A percentile compares a stretch with the other conserved stretches of the same genome.
Evolutionary conservation across 2,329 filamentous ascomycete genomes (phyloP).

Genomic region (Ceratocystis lukuohia): DNA sequence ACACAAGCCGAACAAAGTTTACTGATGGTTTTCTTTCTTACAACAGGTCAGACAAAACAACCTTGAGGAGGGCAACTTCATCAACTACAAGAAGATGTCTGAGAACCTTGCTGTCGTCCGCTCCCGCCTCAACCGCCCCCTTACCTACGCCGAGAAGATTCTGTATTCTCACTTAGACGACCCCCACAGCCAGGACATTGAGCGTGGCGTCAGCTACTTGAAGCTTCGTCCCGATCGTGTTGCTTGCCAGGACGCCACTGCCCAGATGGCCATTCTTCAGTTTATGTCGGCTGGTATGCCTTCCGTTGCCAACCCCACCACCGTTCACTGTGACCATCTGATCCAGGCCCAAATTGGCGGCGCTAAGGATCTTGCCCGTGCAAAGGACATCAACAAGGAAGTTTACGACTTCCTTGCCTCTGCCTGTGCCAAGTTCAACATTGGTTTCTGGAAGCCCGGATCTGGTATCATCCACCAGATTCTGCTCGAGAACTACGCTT

Average conservation of each 20-base stretch:
- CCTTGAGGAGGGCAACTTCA: constrained; percentile 90
- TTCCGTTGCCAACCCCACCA: constrained; percentile 82
- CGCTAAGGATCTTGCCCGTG: constrained; percentile 82
- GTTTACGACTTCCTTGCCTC: constrained; percentile 94
- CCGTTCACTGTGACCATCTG: constrained; percentile 97
- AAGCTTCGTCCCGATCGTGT: constrained; percentile 95
- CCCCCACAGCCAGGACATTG: constrained; percentile 87
- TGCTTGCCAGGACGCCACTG: constrained; percentile 97
- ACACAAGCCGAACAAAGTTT: neutral
- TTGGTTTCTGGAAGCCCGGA: constrained; percentile 97
- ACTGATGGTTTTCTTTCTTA: neutral
- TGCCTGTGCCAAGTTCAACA: constrained; percentile 98
- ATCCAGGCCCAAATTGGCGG: constrained; percentile 95
- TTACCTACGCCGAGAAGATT: constrained; percentile 96
- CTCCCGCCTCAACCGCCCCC: constrained; percentile 74
- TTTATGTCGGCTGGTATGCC: constrained; percentile 99
- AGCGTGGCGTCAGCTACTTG: constrained; percentile 90
- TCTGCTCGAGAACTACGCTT: constrained; percentile 95
- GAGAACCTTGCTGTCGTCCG: constrained; percentile 92
- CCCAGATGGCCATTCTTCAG: constrained; percentile 98
- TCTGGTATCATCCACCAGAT: constrained; percentile 99
- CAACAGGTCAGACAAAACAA: constrained; percentile 78
- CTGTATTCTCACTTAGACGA: constrained; percentile 98
- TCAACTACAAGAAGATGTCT: constrained; percentile 99
- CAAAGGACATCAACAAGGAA: constrained; percentile 92